Percentiles rank a stretch among this genome's conserved stretches.
phyloP scores from a whole-genome alignment of 352 stramenopile genomes.

The Phytopythium aichiense region DNA sequence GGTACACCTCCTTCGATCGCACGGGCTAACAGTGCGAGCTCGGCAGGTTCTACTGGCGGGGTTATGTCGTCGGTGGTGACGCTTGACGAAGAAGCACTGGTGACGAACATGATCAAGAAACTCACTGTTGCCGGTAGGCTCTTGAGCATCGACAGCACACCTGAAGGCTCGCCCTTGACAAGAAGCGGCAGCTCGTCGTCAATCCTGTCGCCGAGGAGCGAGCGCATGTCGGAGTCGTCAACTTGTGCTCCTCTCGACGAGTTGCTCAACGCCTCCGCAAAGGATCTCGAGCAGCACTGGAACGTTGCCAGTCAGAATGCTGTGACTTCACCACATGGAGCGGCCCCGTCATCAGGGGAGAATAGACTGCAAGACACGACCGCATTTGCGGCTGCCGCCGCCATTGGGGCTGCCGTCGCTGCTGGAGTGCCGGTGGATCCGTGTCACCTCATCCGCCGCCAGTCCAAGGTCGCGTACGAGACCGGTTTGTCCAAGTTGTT shows the following conservation, averaged over 20 bases:
- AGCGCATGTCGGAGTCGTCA: conserved; percentile 2
- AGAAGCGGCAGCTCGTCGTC: background rate
- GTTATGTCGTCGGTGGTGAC: conserved; percentile 16
- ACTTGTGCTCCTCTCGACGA: background rate
- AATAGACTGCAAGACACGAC: background rate
- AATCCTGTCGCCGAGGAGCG: background rate
- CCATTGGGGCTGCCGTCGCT: background rate
- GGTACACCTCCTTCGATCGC: background rate
- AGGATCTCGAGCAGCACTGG: conserved; percentile 2
- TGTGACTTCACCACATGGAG: background rate
- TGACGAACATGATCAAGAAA: conserved; percentile 46
- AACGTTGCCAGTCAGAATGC: background rate
- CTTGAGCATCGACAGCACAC: conserved; percentile 29
- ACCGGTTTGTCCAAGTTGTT: conserved; percentile 62
- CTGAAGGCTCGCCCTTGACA: conserved; percentile 13
- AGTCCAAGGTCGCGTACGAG: conserved; percentile 66
- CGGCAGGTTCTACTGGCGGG: conserved; percentile 10
- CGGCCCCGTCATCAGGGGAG: conserved; percentile 15
- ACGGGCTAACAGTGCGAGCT: conserved; percentile 11
- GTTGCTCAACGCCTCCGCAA: background rate
- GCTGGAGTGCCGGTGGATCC: background rate
- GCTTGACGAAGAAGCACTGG: conserved; percentile 40
- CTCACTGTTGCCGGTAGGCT: conserved; percentile 62
- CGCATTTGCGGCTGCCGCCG: background rate
- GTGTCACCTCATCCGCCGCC: conserved; percentile 37